Evolutionary conservation across 169 alveolate species (phyloP).

Genomic region (Plasmodium falciparum): DNA sequence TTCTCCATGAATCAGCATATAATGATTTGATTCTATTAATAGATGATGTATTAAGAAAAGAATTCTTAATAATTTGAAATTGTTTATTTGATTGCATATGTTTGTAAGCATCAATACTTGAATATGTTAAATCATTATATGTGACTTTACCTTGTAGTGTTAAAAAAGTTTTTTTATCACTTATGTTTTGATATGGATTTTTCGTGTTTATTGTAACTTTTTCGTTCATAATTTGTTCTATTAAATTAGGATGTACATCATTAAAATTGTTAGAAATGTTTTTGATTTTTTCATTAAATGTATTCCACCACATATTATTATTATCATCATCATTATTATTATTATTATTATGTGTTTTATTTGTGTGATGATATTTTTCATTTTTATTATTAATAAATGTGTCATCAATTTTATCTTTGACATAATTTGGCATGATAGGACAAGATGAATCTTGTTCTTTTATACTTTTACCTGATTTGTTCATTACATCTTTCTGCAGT

Average conservation of each 20-base stretch:
- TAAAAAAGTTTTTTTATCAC: conserved; percentile 46
- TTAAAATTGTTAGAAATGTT: conserved; percentile 11
- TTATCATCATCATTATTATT: conserved; percentile 11
- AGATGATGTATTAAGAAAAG: conserved; percentile 41
- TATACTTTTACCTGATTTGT: conserved; percentile 17
- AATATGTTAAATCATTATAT: conserved; percentile 55
- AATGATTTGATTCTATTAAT: conserved; percentile 81
- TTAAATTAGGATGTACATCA: conserved; percentile 48
- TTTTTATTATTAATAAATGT: background rate
- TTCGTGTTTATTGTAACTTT: conserved; percentile 41
- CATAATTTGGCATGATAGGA: too few relatives aligned
- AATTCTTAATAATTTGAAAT: conserved; percentile 45
- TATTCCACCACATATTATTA: conserved; percentile 6
- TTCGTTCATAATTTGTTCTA: conserved; percentile 70
- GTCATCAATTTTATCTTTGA: background rate
- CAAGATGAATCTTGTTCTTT: background rate
- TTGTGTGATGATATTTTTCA: conserved; percentile 7
- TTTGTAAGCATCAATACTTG: conserved; percentile 69
- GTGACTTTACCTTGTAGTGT: conserved; percentile 38
- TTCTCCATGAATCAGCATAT: conserved; percentile 80
- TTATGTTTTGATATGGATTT: conserved; percentile 39
- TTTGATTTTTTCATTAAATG: conserved; percentile 17
- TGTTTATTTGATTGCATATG: conserved; percentile 75
- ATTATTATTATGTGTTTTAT: background rate
- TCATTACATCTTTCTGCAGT: conserved; percentile 50